Percentiles rank a stretch among this genome's conserved stretches.
phyloP scores from a whole-genome alignment of 2,329 filamentous ascomycete genomes.

The Neofusicoccum kwambonambiense region DNA sequence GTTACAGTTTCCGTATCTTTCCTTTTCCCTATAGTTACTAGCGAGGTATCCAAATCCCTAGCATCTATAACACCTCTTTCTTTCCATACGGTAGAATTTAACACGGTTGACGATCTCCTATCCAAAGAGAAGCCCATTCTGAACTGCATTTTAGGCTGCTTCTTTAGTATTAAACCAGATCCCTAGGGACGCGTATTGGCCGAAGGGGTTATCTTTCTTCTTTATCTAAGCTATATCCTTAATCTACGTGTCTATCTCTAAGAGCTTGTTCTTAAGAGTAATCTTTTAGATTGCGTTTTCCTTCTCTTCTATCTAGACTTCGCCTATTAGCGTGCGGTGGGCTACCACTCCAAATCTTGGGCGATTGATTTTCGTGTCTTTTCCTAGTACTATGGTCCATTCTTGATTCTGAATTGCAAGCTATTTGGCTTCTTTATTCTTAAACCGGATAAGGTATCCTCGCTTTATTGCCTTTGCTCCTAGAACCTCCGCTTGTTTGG shows the following conservation, averaged over 20 bases:
- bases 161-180: not conserved
- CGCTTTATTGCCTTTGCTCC: not conserved
- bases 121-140: not conserved
- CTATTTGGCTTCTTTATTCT: not conserved
- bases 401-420: not conserved
- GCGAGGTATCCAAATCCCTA: not conserved
- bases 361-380: not conserved
- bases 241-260: not conserved
- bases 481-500: not conserved
- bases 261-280: not conserved
- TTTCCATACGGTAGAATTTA: not conserved
- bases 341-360: not conserved
- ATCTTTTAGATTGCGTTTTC: not conserved
- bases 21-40: not conserved
- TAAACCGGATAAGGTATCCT: conserved; percentile 1
- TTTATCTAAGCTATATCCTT: not conserved
- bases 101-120: not conserved
- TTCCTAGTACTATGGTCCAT: not conserved
- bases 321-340: not conserved
- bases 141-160: not conserved
- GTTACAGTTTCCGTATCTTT: not conserved
- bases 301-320: not conserved
- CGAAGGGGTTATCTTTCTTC: not conserved
- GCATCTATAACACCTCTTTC: not conserved
- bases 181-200: not conserved